Evolutionary conservation across 2,329 filamentous ascomycete genomes (phyloP).

Genomic region (Cercospora zeae-maydis): DNA sequence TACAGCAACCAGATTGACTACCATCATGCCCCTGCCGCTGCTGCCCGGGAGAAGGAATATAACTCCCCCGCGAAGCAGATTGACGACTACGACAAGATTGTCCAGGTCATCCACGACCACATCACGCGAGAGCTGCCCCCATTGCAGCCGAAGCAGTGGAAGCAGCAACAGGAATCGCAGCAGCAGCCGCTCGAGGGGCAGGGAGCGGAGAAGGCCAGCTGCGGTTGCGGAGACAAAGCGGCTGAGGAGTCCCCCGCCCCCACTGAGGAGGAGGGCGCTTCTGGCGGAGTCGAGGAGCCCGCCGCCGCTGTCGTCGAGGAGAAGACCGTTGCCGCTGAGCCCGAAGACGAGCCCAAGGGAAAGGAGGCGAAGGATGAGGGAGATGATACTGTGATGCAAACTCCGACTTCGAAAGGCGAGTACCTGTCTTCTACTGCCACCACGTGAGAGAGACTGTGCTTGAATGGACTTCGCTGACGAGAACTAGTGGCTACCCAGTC

Average conservation of each 20-base stretch:
- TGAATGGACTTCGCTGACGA: background rate
- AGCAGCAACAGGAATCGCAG: conserved; percentile 1
- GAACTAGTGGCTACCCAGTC: background rate
- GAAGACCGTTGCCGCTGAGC: conserved; percentile 2
- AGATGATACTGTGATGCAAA: conserved; percentile 14
- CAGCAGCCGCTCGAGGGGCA: conserved; percentile 2
- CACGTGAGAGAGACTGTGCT: background rate
- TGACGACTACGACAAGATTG: conserved; percentile 5
- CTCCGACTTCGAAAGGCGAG: conserved; percentile 2
- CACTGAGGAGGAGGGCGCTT: background rate
- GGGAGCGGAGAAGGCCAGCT: background rate
- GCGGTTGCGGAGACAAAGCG: background rate
- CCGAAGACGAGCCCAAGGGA: conserved; percentile 1
- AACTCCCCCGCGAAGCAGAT: conserved; percentile 1
- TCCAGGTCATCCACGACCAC: conserved; percentile 5
- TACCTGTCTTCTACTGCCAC: background rate
- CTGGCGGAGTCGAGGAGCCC: background rate
- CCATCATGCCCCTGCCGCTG: background rate
- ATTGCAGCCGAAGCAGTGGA: background rate
- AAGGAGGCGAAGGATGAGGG: conserved; percentile 7
- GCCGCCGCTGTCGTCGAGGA: background rate
- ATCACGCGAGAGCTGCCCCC: conserved; percentile 3
- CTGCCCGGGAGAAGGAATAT: background rate
- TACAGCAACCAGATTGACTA: background rate
- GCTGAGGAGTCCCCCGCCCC: conserved; percentile 5